Evolutionary conservation across 139 green algal species (phyloP), one percentile per base, ranked within the genome.

Genomic region (Chlamydomonas sphaeroides): DNA sequence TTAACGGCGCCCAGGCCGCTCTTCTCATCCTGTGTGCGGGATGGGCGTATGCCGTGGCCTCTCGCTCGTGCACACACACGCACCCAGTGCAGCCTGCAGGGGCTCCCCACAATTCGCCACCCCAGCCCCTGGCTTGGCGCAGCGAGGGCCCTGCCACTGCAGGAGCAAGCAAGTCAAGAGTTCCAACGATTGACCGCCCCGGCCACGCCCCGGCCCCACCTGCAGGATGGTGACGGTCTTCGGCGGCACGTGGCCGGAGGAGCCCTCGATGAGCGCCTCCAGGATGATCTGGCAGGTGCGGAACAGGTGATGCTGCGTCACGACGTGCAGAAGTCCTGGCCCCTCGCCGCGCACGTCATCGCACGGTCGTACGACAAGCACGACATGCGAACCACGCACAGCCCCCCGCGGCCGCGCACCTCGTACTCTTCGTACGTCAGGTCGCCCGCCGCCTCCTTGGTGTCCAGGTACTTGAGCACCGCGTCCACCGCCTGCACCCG

Each of bases 371-470:
- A 53, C 45, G 45, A 53, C 45, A 53, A 63, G 26, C 56, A n/a
- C 11, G 14, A n/a, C 56, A 56, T 56, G 48, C 48, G 15, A 56
- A 56, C 48, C 48, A 56, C 48, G 17, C 48, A 65, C 57, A 33
- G n/a, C 57, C 57, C n/a, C n/a, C n/a, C 25, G 25, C 56, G 25
- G 2, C 3, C 1, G 4, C 65, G 4, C 68, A 81, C 74, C 74
- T 83, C 76, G 76, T 83, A 83, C 63, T 83, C 76, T 26, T 83
- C 76, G 63, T 75, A 83, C 33, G 45, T 45, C 63, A 83, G 76
- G 14, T 74, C 76, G 0, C 65, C 65, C 3, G 33, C 48, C 41
- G 63, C 76, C 28, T 74, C 76, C 48, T 83, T 83, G 17, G 61
- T 38, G 53, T 83, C 76, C 45, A 83, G 45, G 35, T 83, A 83